These are phyloP conservation scores for Austroboletus rostrupii DNA, from an alignment of 1,284 basidiomycete genomes.

Conservation along the genomic window DNA sequence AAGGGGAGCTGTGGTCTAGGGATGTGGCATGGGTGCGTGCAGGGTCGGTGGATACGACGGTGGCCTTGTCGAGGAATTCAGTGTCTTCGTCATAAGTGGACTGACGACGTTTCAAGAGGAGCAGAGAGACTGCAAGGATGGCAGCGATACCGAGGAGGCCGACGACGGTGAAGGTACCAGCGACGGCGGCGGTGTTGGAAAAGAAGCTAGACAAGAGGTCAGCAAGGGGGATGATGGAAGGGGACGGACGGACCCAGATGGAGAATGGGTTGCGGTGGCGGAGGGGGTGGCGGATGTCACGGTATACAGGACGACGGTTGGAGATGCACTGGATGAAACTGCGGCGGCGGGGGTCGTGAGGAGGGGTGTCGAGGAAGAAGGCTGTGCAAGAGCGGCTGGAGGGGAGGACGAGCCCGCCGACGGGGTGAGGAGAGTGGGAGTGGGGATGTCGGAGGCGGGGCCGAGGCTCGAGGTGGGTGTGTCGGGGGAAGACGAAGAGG, in stretches of 20 bases:
- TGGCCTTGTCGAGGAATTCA: conserved; percentile 28
- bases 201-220: conserved; percentile 37
- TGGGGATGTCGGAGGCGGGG: conserved; percentile 2
- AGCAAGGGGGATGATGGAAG: not conserved
- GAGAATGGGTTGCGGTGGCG: conserved; percentile 11
- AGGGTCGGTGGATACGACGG: conserved; percentile 8
- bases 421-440: not conserved
- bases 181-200: conserved; percentile 44
- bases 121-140: conserved; percentile 23
- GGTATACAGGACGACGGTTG: not conserved
- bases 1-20: conserved; percentile 16
- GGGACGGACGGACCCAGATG: conserved; percentile 15
- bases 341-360: not conserved
- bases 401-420: not conserved
- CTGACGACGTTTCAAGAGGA: conserved; percentile 24
- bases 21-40: conserved; percentile 8
- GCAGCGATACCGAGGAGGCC: conserved; percentile 31
- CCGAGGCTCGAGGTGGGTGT: not conserved
- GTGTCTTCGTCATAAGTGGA: conserved; percentile 26
- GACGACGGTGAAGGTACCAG: conserved; percentile 41
- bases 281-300: conserved; percentile 9
- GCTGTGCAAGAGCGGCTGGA: not conserved
- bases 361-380: conserved; percentile 6
- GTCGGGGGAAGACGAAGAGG: not conserved
- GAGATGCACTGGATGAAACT: not conserved